Evolutionary conservation across 208 protist genomes (phyloP), one percentile per base, ranked within the genome.

Genomic region (Trypanosoma theileri): DNA sequence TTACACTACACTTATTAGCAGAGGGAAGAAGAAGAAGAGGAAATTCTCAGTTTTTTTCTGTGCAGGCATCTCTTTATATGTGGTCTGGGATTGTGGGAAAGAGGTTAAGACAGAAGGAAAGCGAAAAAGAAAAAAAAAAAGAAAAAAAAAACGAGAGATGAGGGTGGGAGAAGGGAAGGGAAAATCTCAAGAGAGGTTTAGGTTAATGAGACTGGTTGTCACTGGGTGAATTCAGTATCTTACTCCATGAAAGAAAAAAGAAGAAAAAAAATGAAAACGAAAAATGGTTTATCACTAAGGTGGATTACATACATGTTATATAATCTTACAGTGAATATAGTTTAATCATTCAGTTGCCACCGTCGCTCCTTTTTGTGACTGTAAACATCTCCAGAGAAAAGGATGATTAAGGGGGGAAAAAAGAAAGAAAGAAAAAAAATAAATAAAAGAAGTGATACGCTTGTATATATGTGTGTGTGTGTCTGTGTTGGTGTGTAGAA

Each of bases 1-100:
- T 16, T 45, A 51, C 21, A 12, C 31, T 57, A n/a, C 31, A 21
- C 31, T n/a, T 56, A 16, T 28, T 28, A 14, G 45, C 12, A 66
- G 24, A 59, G 56, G 68, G 21, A 59, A 52, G 53, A 11, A 19
- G 31, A 55, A 26, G 21, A 55, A 10, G 28, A 52, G 24, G 40
- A 54, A 54, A 22, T 53, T 31, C 10, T n/a, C 10, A 35, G 41
- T 50, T 48, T 48, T 48, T 48, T 48, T 48, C 11, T 48, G 44
- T 48, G 41, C 12, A 12, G 6, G 41, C 12, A 19, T 24, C 24
- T 58, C 54, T 54, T 58, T 67, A 42, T 54, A 55, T 67, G 9
- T 67, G 48, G 10, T 19, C 10, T 22, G 4, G 28, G 28, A 8
- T 35, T 6, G 28, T 35, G 28, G 28, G 28, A 6, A 35, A n/a